A percentile compares a stretch with the other conserved stretches of the same genome.
Evolutionary conservation across 805 yeast species (phyloP).

Genomic region (Alloascoidea africana): DNA sequence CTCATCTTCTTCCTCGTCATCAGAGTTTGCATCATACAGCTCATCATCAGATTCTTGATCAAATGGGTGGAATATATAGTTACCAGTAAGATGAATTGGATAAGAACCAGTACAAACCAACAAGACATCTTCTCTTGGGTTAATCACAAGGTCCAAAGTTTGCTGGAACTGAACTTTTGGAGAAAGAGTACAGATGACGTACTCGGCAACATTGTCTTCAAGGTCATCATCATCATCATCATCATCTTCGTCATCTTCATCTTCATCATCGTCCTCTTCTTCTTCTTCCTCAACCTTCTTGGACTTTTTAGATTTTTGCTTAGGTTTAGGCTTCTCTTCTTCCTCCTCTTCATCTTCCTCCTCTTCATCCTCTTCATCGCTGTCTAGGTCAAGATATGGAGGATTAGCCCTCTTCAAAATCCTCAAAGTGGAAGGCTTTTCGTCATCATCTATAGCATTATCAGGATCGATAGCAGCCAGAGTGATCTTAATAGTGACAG

Average conservation of each 20-base stretch:
- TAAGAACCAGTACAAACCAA: conserved; percentile 95
- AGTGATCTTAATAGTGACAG: conserved; percentile 81
- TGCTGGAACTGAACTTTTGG: conserved; percentile 65
- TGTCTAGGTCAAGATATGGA: conserved; percentile 19
- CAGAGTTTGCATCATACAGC: conserved; percentile 31
- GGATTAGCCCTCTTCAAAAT: conserved; percentile 48
- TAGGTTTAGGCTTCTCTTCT: conserved; percentile 5
- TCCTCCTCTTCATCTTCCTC: conserved; percentile 12
- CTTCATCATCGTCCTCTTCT: conserved; percentile 35
- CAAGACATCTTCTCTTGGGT: conserved; percentile 87
- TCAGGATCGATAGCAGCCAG: conserved; percentile 94
- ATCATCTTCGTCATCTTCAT: conserved; percentile 33
- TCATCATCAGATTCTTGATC: conserved; percentile 41
- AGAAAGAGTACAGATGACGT: conserved; percentile 75
- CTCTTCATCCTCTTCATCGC: conserved; percentile 20
- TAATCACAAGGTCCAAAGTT: conserved; percentile 75
- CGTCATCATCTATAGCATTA: conserved; percentile 42
- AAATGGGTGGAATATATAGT: conserved; percentile 91
- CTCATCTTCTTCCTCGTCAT: conserved; percentile 30
- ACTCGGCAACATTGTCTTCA: conserved; percentile 72
- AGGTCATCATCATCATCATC: conserved; percentile 44
- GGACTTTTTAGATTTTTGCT: conserved; percentile 17
- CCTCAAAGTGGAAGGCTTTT: conserved; percentile 81
- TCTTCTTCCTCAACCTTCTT: conserved; percentile 25
- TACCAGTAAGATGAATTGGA: conserved; percentile 85